These are phyloP conservation scores for Ceratonia siliqua DNA, from an alignment of 306 rosid genomes.

Conservation along the genomic window DNA sequence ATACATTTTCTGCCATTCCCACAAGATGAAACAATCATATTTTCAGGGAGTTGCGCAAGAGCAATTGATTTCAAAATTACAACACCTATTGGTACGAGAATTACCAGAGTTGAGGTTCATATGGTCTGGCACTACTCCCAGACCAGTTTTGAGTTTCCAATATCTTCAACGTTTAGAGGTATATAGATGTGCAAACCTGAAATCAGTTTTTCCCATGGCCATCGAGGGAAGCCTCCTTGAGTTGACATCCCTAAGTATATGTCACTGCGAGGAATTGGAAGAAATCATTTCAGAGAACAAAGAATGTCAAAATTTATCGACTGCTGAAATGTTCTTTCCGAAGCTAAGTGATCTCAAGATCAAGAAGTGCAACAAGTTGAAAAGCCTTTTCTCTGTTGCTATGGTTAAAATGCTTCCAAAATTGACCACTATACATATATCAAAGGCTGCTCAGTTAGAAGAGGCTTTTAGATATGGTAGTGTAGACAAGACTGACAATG, in stretches of 20 bases:
- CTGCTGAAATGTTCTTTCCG: not conserved
- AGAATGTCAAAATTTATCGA: not conserved
- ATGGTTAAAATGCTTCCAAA: conserved; percentile 25
- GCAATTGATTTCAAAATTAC: not conserved
- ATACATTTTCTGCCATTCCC: not conserved
- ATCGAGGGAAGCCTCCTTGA: conserved; percentile 11
- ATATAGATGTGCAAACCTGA: not conserved
- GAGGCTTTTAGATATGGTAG: not conserved
- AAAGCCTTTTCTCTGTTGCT: conserved; percentile 14
- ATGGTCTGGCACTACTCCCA: not conserved
- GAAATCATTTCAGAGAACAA: conserved; percentile 6
- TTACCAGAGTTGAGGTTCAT: conserved; percentile 11
- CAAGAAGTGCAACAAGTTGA: conserved; percentile 20
- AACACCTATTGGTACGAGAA: not conserved
- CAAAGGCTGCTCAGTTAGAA: conserved; percentile 12
- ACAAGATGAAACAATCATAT: not conserved
- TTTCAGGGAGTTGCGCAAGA: conserved; percentile 11
- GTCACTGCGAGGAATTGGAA: conserved; percentile 20
- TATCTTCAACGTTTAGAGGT: conserved; percentile 11
- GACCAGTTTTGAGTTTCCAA: not conserved
- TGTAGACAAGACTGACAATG: not conserved
- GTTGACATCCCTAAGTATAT: not conserved
- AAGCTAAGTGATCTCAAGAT: not conserved
- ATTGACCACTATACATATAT: conserved; percentile 1
- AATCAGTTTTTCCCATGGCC: not conserved